A percentile compares a stretch with the other conserved stretches of the same genome.
phyloP scores from a whole-genome alignment of 225 moss, liverwort and hornwort species.

The Marchantia paleacea region DNA sequence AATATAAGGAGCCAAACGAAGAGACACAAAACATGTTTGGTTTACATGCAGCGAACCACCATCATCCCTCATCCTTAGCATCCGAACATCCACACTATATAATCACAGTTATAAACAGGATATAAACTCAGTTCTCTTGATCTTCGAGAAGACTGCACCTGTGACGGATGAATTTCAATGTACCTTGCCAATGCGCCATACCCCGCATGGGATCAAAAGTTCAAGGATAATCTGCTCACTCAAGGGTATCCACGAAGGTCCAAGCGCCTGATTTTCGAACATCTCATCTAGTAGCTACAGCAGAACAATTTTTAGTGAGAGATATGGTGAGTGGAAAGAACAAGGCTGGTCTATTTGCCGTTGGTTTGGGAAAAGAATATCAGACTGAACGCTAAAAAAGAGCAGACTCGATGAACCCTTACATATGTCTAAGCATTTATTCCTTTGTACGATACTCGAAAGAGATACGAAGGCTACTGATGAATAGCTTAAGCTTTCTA shows the following conservation, averaged over 20 bases:
- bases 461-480: not conserved
- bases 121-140: too few relatives aligned
- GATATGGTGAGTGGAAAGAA: not conserved
- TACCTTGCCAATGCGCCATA: constrained; percentile 89
- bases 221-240: constrained; percentile 53
- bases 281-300: constrained; percentile 73
- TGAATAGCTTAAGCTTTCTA: not conserved
- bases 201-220: constrained; percentile 59
- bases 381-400: not conserved
- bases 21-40: too few relatives aligned
- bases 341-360: not conserved
- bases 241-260: constrained; percentile 61
- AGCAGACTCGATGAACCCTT: not conserved
- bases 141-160: not conserved
- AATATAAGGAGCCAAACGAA: too few relatives aligned
- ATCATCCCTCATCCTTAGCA: too few relatives aligned
- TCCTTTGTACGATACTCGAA: not conserved
- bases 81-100: too few relatives aligned
- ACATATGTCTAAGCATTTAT: too few relatives aligned
- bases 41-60: too few relatives aligned
- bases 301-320: not conserved
- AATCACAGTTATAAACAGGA: too few relatives aligned
- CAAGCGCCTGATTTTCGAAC: constrained; percentile 70
- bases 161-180: not conserved
- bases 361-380: too few relatives aligned